Evolutionary conservation across 768 basidiomycete species (phyloP).

Genomic region (Tylopilus felleus): DNA sequence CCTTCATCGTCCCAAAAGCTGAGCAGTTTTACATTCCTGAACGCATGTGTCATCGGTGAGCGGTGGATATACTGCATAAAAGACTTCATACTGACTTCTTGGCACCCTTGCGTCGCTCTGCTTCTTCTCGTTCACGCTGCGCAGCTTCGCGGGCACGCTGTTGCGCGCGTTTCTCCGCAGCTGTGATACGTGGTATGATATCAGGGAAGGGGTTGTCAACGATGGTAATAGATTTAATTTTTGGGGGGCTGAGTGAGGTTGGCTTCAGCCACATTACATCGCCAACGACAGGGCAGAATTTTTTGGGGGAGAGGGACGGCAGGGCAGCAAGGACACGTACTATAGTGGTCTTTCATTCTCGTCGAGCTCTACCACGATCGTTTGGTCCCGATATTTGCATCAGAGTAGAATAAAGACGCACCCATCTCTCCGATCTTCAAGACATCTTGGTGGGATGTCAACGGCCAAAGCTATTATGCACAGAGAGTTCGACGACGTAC

Average conservation of each 20-base stretch:
- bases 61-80: background rate
- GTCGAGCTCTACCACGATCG: conserved; percentile 54
- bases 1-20: conserved; percentile 83
- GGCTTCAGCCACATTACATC: background rate
- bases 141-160: conserved; percentile 74
- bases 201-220: conserved; percentile 94
- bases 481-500: conserved; percentile 42
- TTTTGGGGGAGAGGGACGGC: background rate
- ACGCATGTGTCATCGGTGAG: background rate
- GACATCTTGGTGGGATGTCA: conserved; percentile 54
- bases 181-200: conserved; percentile 94
- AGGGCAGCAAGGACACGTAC: conserved; percentile 40
- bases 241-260: conserved; percentile 67
- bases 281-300: background rate
- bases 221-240: conserved; percentile 81
- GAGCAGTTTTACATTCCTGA: conserved; percentile 82
- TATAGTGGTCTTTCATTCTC: conserved; percentile 76
- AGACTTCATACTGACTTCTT: conserved; percentile 66
- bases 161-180: conserved; percentile 84
- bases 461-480: background rate
- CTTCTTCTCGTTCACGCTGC: conserved; percentile 76
- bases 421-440: conserved; percentile 90
- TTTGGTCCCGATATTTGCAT: background rate
- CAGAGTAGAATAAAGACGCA: conserved; percentile 33
- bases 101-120: conserved; percentile 64